Percentiles rank a stretch among this genome's conserved stretches.
These are phyloP conservation scores for peach (Prunus persica) DNA, from an alignment of 306 rosid genomes.

Conservation along the genomic window DNA sequence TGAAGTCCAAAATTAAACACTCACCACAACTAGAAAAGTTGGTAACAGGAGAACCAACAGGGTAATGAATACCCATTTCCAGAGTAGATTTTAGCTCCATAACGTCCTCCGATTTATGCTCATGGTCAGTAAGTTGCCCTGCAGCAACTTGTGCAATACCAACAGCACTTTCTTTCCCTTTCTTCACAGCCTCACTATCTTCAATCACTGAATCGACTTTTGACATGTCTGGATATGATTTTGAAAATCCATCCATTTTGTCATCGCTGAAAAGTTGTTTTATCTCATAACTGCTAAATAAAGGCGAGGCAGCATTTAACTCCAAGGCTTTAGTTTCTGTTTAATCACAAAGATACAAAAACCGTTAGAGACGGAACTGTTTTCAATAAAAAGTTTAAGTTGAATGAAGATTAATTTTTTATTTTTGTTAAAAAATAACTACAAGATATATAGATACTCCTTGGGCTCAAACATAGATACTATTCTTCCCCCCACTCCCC, in stretches of 20 bases:
- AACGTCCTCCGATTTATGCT: neutral
- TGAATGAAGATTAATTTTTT: neutral
- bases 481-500: neutral
- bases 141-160: neutral
- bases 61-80: neutral
- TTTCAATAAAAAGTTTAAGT: neutral
- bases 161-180: neutral
- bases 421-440: neutral
- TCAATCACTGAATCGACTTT: neutral
- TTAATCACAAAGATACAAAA: neutral
- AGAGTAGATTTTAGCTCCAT: neutral
- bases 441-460: neutral
- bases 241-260: neutral
- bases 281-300: slow-evolving; percentile 6
- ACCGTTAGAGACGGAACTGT: neutral
- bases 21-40: neutral
- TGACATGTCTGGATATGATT: too few species aligned
- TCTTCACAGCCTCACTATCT: neutral
- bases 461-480: neutral
- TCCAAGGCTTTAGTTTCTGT: slow-evolving; percentile 8
- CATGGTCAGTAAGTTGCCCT: neutral
- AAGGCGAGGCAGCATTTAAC: neutral
- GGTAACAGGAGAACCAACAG: neutral
- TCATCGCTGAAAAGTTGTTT: neutral
- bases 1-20: neutral